Evolutionary conservation across 192 early-diverging fungal genomes (phyloP).

Genomic region (Backusella circina): DNA sequence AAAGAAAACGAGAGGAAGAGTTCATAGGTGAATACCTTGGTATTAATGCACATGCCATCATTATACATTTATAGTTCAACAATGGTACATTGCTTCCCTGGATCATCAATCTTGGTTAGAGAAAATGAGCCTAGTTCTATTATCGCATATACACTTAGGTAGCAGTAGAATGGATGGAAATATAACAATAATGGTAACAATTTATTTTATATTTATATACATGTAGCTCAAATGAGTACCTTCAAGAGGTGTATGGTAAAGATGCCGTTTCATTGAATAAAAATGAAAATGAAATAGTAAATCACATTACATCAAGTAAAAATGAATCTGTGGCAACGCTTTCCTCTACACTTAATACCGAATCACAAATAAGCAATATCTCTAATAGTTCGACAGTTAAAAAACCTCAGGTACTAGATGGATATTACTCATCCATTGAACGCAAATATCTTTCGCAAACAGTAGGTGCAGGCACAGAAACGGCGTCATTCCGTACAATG

Average conservation of each 20-base stretch:
- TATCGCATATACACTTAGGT: constrained; percentile 82
- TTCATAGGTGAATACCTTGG: background rate
- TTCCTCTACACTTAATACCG: background rate
- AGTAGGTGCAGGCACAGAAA: constrained; percentile 14
- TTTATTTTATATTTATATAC: background rate
- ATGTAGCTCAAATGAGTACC: constrained; percentile 50
- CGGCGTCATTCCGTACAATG: constrained; percentile 25
- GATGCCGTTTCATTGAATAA: background rate
- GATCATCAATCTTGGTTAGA: constrained; percentile 76
- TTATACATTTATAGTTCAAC: background rate
- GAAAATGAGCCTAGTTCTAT: constrained; percentile 90
- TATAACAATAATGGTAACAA: background rate
- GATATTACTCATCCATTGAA: constrained; percentile 23
- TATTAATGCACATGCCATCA: background rate
- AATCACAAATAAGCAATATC: background rate
- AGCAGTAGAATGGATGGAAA: background rate
- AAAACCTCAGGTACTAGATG: constrained; percentile 6
- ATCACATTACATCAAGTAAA: background rate
- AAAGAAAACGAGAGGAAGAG: background rate
- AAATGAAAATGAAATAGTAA: background rate
- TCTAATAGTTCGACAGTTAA: background rate
- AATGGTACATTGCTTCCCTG: constrained; percentile 70
- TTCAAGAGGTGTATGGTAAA: constrained; percentile 21
- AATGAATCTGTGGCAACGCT: background rate
- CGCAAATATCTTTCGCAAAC: constrained; percentile 25